Evolutionary conservation across 177 flowering plant species (phyloP).

Genomic region (Tripterygium wilfordii): DNA sequence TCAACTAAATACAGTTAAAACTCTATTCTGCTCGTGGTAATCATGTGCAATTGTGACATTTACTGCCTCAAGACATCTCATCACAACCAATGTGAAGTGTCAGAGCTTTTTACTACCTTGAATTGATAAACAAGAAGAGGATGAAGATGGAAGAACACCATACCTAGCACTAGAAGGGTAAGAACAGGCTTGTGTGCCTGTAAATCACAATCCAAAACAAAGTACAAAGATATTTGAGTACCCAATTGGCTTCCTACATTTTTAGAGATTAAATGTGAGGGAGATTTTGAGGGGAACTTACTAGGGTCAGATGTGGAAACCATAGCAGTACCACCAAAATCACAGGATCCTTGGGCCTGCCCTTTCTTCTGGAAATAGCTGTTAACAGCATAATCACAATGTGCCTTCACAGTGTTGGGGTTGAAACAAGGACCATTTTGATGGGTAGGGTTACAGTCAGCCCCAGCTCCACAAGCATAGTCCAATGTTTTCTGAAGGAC

Average conservation of each 20-base stretch:
- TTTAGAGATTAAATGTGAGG: no score
- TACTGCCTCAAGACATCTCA: no score
- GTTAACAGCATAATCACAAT: constrained; percentile 74
- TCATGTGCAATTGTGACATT: no score
- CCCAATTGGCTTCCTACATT: not conserved
- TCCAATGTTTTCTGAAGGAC: constrained; percentile 62
- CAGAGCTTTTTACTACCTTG: no score
- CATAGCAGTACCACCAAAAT: constrained; percentile 51
- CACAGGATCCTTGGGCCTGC: constrained; percentile 57
- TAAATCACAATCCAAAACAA: no score
- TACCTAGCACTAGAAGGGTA: constrained; percentile 51
- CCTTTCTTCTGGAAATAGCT: constrained; percentile 74
- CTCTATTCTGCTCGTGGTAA: no score
- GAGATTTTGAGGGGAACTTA: constrained; percentile 24
- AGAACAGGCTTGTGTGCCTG: constrained; percentile 40
- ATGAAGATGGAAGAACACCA: not conserved
- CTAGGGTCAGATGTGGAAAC: constrained; percentile 58
- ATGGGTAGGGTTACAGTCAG: constrained; percentile 61
- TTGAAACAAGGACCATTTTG: constrained; percentile 49
- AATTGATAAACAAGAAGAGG: not conserved
- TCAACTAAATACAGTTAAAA: no score
- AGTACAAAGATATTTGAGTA: not conserved
- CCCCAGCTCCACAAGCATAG: constrained; percentile 89
- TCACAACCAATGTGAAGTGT: no score
- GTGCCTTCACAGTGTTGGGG: constrained; percentile 62